phyloP scores from a whole-genome alignment of 129 eudicot species.

The Chrysanthemum lavandulifolium region DNA sequence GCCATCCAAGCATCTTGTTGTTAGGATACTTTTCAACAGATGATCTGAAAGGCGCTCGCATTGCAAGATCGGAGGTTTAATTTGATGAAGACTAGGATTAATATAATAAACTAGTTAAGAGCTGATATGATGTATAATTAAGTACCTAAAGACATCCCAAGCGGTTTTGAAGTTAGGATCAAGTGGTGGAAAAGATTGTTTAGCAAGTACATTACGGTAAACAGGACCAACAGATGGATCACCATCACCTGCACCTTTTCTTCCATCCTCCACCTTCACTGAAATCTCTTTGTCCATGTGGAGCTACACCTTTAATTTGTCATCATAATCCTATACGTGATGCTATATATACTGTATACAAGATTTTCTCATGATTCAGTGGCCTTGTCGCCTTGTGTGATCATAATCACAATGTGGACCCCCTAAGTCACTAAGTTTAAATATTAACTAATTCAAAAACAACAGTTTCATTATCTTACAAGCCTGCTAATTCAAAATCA shows the following conservation, averaged over 20 bases:
- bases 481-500: too few species aligned
- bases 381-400: too few species aligned
- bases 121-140: slow-evolving; percentile 5
- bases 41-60: slow-evolving; percentile 33
- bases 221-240: slow-evolving; percentile 84
- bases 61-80: not conserved
- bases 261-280: slow-evolving; percentile 69
- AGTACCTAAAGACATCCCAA: slow-evolving; percentile 82
- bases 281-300: slow-evolving; percentile 42
- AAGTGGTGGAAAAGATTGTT: slow-evolving; percentile 60
- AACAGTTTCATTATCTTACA: too few species aligned
- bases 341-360: not conserved
- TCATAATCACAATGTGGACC: too few species aligned
- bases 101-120: not conserved
- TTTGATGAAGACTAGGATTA: not conserved
- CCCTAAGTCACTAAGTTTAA: too few species aligned
- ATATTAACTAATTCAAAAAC: too few species aligned
- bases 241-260: slow-evolving; percentile 54
- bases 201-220: slow-evolving; percentile 52
- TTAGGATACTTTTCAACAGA: slow-evolving; percentile 42
- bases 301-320: not conserved
- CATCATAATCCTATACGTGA: not conserved
- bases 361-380: not conserved
- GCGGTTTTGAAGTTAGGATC: slow-evolving; percentile 51
- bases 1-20: slow-evolving; percentile 93